phyloP scores from a whole-genome alignment of 192 early-diverging fungal genomes.

The Rhizophlyctis rosea region DNA sequence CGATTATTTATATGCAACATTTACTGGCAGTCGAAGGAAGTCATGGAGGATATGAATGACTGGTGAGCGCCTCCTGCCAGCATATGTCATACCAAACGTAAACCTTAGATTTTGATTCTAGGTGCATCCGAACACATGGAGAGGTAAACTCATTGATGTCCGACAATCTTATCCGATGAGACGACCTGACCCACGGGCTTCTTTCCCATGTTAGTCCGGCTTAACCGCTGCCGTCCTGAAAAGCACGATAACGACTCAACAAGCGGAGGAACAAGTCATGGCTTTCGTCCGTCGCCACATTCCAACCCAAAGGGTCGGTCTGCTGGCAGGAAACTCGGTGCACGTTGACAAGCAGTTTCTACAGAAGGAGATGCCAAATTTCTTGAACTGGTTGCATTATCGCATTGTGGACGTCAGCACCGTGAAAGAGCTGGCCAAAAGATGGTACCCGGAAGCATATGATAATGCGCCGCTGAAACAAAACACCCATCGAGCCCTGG shows the following conservation, averaged over 20 bases:
- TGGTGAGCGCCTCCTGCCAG: constrained; percentile 62
- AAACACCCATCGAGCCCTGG: constrained; percentile 71
- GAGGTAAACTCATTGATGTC: too few relatives aligned
- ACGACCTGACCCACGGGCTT: too few relatives aligned
- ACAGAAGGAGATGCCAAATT: constrained; percentile 70
- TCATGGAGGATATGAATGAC: constrained; percentile 86
- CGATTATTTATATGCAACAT: constrained; percentile 72
- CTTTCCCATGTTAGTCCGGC: constrained; percentile 63
- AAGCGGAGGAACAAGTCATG: constrained; percentile 73
- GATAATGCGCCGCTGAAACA: constrained; percentile 58
- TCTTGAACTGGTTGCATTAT: constrained; percentile 79
- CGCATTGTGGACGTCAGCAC: constrained; percentile 84
- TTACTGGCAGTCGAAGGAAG: constrained; percentile 36
- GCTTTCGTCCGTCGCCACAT: constrained; percentile 73
- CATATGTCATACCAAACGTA: too few relatives aligned
- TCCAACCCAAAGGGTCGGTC: constrained; percentile 51
- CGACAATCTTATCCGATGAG: too few relatives aligned
- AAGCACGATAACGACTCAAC: constrained; percentile 58
- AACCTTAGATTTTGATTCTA: constrained; percentile 8
- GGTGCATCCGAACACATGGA: constrained; percentile 78
- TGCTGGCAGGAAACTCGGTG: constrained; percentile 90
- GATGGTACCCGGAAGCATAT: constrained; percentile 70
- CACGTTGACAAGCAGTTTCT: constrained; percentile 89
- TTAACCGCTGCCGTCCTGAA: constrained; percentile 71
- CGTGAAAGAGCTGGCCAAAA: constrained; percentile 77